Evolutionary conservation across 306 rosid species (phyloP), one percentile per base, ranked within the genome.

Genomic region (Quercus variabilis): DNA sequence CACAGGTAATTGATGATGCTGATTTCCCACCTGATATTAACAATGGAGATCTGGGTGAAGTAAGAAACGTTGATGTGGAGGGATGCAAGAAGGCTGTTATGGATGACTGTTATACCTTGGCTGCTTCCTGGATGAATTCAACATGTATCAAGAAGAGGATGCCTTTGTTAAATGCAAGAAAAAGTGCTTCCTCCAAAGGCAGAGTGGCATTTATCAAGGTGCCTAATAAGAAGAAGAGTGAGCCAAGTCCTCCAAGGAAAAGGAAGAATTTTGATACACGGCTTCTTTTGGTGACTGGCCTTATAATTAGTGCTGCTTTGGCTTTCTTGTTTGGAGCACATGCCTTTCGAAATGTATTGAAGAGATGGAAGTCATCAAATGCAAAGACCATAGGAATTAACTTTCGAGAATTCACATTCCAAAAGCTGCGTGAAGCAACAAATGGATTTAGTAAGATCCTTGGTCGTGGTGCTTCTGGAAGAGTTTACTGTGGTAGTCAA

Each of bases 351-450:
- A 25, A 25, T 25, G 26, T 84, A 21, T 21, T 33, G 73, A 76
- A 78, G 52, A 76, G 58, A 65, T 65, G 10, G 21, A 67, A 25
- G 81, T 55, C 11, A 38, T 3, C 46, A 28, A 55, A 46, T 43
- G 71, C 81, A 75, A 79, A 30, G 0, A 62, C 75, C 17, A 79
- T 83, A 17, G 83, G 87, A 58, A 79, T 83, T 74, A 83, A 79
- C 79, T 83, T 83, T 71, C 76, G 87, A 33, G 79, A 83, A 74
- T 83, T 83, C 78, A 79, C 81, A 20, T 79, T 75, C 30, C 81
- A 83, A 72, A 81, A 79, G 76, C 79, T 83, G 67, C 83, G 57
- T 83, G 81, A 76, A 71, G 87, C 79, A 69, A 79, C 87, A 21
- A 23, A 54, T 55, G 87, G 84, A 49, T 83, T 83, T 55, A 41